Conservation (phyloP, 129 eudicot species). For the Logfia minima region DNA sequence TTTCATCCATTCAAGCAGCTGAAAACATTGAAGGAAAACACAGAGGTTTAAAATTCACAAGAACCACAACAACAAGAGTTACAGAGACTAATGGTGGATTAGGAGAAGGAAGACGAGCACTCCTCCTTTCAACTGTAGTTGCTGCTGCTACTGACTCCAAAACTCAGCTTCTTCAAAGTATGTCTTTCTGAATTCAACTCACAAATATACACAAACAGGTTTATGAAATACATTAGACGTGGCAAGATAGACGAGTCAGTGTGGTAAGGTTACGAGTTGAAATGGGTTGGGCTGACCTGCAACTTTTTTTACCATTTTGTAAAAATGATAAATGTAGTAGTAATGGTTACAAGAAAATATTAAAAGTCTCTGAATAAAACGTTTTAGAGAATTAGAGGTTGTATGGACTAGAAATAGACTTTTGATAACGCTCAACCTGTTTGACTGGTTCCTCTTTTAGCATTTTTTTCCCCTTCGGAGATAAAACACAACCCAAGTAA, state of each 20-base stretch:
- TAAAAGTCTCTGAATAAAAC: neutral
- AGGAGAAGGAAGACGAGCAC: constrained; percentile 49
- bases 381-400: neutral
- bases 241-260: constrained; percentile 5
- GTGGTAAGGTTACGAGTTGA: neutral
- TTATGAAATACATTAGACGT: neutral
- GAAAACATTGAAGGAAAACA: constrained; percentile 28
- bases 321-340: neutral
- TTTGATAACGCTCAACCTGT: neutral
- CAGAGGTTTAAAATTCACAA: constrained; percentile 28
- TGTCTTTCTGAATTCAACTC: neutral
- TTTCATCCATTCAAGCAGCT: constrained; percentile 47
- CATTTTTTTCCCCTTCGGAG: neutral
- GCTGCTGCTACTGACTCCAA: constrained; percentile 53
- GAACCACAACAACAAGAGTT: constrained; percentile 11
- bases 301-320: neutral
- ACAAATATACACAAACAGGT: neutral
- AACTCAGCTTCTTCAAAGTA: constrained; percentile 73
- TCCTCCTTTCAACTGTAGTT: constrained; percentile 46
- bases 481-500: neutral
- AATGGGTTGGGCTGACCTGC: neutral
- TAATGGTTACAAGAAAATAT: neutral
- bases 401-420: neutral
- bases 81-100: constrained; percentile 16
- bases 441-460: neutral